phyloP scores from a whole-genome alignment of 257 asterid species.

The Solanum habrochaites region DNA sequence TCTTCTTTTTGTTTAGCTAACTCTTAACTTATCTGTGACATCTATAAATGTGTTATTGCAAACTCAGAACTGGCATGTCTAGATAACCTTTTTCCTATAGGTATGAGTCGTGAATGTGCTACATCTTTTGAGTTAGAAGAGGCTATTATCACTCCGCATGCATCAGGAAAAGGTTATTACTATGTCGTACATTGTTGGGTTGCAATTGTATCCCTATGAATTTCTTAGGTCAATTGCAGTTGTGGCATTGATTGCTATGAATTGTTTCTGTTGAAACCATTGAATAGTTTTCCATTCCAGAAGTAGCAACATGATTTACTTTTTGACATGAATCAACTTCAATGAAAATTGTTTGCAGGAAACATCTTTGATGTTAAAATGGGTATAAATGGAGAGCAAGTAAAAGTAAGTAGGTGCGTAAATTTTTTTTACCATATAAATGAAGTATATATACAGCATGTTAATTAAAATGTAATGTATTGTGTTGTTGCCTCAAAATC shows the following conservation, averaged over 20 bases:
- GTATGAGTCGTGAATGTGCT: not conserved
- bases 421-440: not conserved
- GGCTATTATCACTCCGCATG: not conserved
- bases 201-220: not conserved
- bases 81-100: not conserved
- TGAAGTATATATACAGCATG: not conserved
- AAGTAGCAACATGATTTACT: not conserved
- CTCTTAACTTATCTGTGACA: not conserved
- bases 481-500: not conserved
- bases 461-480: not conserved
- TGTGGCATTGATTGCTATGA: not conserved
- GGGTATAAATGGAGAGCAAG: constrained; percentile 63
- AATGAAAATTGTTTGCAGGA: constrained; percentile 31
- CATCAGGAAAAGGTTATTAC: not conserved
- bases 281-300: not conserved
- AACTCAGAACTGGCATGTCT: not conserved
- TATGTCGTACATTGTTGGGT: not conserved
- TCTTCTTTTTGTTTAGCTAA: not conserved
- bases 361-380: constrained; percentile 73
- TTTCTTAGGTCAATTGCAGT: not conserved
- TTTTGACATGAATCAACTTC: not conserved
- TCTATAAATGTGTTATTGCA: not conserved
- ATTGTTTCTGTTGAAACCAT: not conserved
- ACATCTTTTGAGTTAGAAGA: not conserved
- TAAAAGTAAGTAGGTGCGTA: constrained; percentile 65